Evolutionary conservation across 192 early-diverging fungal genomes (phyloP).

Genomic region (Lobosporangium transversale): DNA sequence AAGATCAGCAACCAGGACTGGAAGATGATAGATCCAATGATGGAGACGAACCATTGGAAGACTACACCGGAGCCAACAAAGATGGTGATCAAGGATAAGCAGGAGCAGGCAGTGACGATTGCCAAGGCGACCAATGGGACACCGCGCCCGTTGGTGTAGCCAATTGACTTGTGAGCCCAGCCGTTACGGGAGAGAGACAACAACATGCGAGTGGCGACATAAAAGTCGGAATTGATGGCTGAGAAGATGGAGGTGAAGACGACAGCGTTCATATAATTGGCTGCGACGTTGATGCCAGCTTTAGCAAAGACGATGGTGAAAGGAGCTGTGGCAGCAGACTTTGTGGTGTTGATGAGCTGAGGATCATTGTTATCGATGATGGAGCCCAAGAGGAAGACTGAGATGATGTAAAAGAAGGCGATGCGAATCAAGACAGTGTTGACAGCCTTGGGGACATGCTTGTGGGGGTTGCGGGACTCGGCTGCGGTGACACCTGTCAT

Average conservation of each 20-base stretch:
- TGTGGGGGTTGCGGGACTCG: slow-evolving; percentile 80
- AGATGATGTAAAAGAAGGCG: slow-evolving; percentile 70
- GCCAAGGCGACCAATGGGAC: slow-evolving; percentile 70
- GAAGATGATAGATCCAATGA: slow-evolving; percentile 81
- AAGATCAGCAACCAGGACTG: slow-evolving; percentile 87
- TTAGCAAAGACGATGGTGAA: slow-evolving; percentile 74
- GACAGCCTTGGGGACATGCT: slow-evolving; percentile 76
- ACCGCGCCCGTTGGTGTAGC: slow-evolving; percentile 67
- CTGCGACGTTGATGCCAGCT: slow-evolving; percentile 70
- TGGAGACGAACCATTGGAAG: slow-evolving; percentile 72
- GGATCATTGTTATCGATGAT: slow-evolving; percentile 70
- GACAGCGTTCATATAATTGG: slow-evolving; percentile 78
- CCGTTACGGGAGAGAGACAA: slow-evolving; percentile 79
- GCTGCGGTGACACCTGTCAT: slow-evolving; percentile 91
- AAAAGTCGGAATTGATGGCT: slow-evolving; percentile 89
- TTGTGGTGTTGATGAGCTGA: slow-evolving; percentile 54
- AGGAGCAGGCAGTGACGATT: slow-evolving; percentile 73
- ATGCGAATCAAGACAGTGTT: slow-evolving; percentile 81
- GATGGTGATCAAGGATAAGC: slow-evolving; percentile 68
- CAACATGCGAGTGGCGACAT: slow-evolving; percentile 85
- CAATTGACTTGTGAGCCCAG: slow-evolving; percentile 77
- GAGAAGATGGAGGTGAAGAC: slow-evolving; percentile 74
- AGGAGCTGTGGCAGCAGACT: slow-evolving; percentile 69
- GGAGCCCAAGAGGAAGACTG: slow-evolving; percentile 75
- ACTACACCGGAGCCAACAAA: slow-evolving; percentile 75